These are phyloP conservation scores for Trichosporon sp. DNA, from an alignment of 1,284 basidiomycete genomes.

Conservation along the genomic window DNA sequence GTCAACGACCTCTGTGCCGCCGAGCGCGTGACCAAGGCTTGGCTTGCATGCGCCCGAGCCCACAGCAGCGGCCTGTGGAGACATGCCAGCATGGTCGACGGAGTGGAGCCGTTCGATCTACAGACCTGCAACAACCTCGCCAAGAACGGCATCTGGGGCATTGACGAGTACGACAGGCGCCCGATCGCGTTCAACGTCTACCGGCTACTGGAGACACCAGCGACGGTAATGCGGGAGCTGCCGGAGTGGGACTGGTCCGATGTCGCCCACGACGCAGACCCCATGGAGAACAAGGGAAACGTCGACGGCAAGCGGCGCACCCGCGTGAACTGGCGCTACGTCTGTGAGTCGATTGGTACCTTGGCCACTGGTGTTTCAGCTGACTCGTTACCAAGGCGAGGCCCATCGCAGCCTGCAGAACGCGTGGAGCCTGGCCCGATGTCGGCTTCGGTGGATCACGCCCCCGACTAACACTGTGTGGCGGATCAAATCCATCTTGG, in stretches of 20 bases:
- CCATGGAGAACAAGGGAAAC: not conserved
- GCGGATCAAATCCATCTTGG: slow-evolving; percentile 40
- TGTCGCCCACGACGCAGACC: not conserved
- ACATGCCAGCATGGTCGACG: slow-evolving; percentile 14
- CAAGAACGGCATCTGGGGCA: slow-evolving; percentile 6
- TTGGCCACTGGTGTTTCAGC: not conserved
- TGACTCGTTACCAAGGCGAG: slow-evolving; percentile 16
- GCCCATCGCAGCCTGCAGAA: slow-evolving; percentile 18
- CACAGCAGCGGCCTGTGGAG: slow-evolving; percentile 30
- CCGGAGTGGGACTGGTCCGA: slow-evolving; percentile 1
- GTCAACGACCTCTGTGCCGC: slow-evolving; percentile 22
- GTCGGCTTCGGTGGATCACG: slow-evolving; percentile 30
- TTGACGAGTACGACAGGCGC: slow-evolving; percentile 8
- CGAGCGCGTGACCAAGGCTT: slow-evolving; percentile 24
- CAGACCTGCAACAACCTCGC: slow-evolving; percentile 10
- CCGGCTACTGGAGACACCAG: slow-evolving; percentile 3
- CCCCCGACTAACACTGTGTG: slow-evolving; percentile 30
- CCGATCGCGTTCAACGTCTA: slow-evolving; percentile 8
- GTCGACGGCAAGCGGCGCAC: not conserved
- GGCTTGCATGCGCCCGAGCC: slow-evolving; percentile 21
- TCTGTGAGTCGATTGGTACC: slow-evolving; percentile 10
- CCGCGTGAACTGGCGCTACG: slow-evolving; percentile 21
- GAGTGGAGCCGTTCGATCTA: slow-evolving; percentile 23
- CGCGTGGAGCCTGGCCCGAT: slow-evolving; percentile 32
- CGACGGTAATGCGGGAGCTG: not conserved